Base-by-base conservation (phyloP, 108 stramenopile species). In the Fragilaria radians region DNA sequence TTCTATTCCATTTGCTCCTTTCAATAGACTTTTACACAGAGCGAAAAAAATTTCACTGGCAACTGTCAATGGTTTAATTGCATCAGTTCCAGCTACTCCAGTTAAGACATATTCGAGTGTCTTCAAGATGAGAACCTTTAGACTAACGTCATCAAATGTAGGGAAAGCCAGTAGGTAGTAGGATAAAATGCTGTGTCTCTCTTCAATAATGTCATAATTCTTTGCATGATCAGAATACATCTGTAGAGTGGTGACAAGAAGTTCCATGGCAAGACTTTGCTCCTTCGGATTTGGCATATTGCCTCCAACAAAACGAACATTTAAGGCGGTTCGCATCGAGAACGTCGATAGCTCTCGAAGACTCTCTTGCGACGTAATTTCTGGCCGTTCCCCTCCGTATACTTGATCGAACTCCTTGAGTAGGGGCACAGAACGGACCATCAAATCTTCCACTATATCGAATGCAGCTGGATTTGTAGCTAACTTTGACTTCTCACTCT, bases 41-140 rank as follows among this genome's bases (percentile, higher is more conserved):
- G 85, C 81, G 49, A 78, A 71, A 59, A 95, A 95, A 4, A 91
- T 64, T 52, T 93, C 92, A 25, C 81, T 88, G 30, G 80, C 70
- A 26, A 88, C 80, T 46, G 63, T 74, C 26, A 96, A 66, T 14
- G 92, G 88, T 34, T 83, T 79, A 14, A 73, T 45, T 23, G 86
- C 83, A 46, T 88, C 68, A 26, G 86, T 64, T 25, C 79, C 80
- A 18, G 78, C 69, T 21, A 95, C 66, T 36, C 88, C 93, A 0
- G 90, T 91, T 50, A 91, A 85, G 14, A 95, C 89, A 59, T 86
- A 95, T 63, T 96, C 96, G 28, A 95, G 57, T 32, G 94, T 94
- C 73, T 94, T 95, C 59, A 96, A 66, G 14, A 89, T 82, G n/a
- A 95, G 59, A 5, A 85, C 78, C 72, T 96, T 95, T 30, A 95